Percentiles rank a stretch among this genome's conserved stretches.
Conservation (phyloP, 2,329 filamentous ascomycete genomes). For the Alternaria arbusti region DNA sequence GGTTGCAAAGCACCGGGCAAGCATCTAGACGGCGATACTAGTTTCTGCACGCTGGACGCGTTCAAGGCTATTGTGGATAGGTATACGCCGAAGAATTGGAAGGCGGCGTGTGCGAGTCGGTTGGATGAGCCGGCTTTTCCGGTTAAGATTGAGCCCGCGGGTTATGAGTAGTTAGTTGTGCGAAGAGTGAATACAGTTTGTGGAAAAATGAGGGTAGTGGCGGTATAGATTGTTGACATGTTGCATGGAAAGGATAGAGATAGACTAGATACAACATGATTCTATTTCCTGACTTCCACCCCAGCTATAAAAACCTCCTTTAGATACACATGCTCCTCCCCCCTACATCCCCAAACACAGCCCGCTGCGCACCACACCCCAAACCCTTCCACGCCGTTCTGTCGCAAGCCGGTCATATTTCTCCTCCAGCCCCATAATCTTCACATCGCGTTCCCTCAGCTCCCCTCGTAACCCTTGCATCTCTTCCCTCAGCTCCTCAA, state of each 20-base stretch:
- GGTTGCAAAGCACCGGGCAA: slow-evolving; percentile 79
- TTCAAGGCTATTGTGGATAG: slow-evolving; percentile 94
- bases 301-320: neutral
- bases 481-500: neutral
- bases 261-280: neutral
- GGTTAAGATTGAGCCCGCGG: slow-evolving; percentile 44
- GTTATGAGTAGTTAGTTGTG: slow-evolving; percentile 25
- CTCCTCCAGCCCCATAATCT: neutral
- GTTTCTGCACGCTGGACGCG: slow-evolving; percentile 89
- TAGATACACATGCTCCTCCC: neutral
- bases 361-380: neutral
- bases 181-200: neutral
- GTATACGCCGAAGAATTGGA: slow-evolving; percentile 84
- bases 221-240: too few relatives aligned
- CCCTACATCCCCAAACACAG: neutral
- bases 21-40: slow-evolving; percentile 84
- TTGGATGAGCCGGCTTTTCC: slow-evolving; percentile 62
- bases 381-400: neutral
- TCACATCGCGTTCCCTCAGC: neutral
- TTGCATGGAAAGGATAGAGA: neutral
- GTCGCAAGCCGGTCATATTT: neutral
- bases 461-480: neutral
- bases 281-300: neutral
- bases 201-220: neutral
- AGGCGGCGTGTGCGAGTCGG: slow-evolving; percentile 64